Conservation (phyloP, 495 filamentous ascomycete species). For the Xylaria intraflava region DNA sequence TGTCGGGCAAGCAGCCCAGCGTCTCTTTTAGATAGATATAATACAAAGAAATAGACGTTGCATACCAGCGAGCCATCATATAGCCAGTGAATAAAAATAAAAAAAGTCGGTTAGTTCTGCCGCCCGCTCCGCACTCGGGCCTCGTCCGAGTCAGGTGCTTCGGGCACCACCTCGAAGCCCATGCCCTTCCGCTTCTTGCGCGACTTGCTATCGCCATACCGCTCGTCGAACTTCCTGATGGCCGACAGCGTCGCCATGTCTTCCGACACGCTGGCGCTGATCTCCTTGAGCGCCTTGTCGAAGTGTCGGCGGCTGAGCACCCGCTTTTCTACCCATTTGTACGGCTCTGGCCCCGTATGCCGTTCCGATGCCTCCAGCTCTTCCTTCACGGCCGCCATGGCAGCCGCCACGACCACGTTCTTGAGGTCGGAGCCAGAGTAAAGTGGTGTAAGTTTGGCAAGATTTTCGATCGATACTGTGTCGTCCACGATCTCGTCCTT, state of each 20-base stretch:
- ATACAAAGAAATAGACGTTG: background rate
- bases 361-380: slow-evolving; percentile 49
- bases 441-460: slow-evolving; percentile 75
- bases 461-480: slow-evolving; percentile 57
- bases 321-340: slow-evolving; percentile 60
- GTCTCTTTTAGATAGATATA: background rate
- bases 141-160: slow-evolving; percentile 12
- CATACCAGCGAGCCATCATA: too few relatives aligned
- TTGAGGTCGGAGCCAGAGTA: slow-evolving; percentile 97
- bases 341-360: slow-evolving; percentile 42
- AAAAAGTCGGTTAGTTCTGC: too few relatives aligned
- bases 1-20: background rate
- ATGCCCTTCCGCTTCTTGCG: slow-evolving; percentile 53
- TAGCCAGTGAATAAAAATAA: too few relatives aligned
- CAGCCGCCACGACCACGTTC: slow-evolving; percentile 86
- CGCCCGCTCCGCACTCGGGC: slow-evolving; percentile 17
- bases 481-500: slow-evolving; percentile 65
- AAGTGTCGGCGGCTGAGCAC: slow-evolving; percentile 65
- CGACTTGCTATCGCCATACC: slow-evolving; percentile 83
- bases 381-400: slow-evolving; percentile 80
- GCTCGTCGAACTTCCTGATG: slow-evolving; percentile 93
- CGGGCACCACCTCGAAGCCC: slow-evolving; percentile 55
- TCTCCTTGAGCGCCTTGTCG: slow-evolving; percentile 77
- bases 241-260: slow-evolving; percentile 83
- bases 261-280: slow-evolving; percentile 87